Base-by-base conservation (phyloP, 2,329 filamentous ascomycete genomes). In the Fusarium udum region DNA sequence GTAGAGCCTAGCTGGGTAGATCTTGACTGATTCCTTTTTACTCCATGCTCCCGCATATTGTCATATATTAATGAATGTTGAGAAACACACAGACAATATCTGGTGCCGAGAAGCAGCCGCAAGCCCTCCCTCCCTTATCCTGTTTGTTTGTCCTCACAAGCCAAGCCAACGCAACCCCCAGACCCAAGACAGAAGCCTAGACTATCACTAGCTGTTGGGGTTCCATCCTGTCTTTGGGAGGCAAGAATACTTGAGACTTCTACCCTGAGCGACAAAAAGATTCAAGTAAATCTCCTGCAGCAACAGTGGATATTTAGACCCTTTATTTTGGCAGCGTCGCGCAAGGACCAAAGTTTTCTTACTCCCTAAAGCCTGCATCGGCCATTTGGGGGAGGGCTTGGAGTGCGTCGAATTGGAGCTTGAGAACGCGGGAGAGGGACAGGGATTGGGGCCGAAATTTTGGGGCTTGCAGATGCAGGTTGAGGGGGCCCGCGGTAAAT, bases 401-500 rank as follows among this genome's bases (percentile, higher is more conserved):
- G 61, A 64, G 67, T 56, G 59, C 24, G 59, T 70, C 60, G 66
- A 70, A 70, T 74, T 73, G 71, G 67, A 64, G 62, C 67, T 64
- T 57, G 62, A 45, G 62, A 49, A 51, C n/a, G 46, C 36, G 51
- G 56, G 61, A 60, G 31, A 64, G 58, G 58, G 43, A 59, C 67
- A 64, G 52, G 71, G 62, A 72, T 74, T 61, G 51, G 14, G 71
- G 36, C 34, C 46, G 36, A 74, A 74, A 61, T 66, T 72, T 74
- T 74, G 64, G 72, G 72, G 72, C 71, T 65, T 69, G 53, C 56
- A 74, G 63, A 58, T 69, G 45, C 52, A 74, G 63, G 64, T 74
- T 74, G 68, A 56, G 72, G 71, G 71, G 71, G 53, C 37, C 60
- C 51, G 62, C 62, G 70, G 70, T 72, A 73, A 73, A 67, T 71